These are phyloP conservation scores for Pugionium cornutum DNA, from an alignment of 345 rosid species.

Conservation along the genomic window DNA sequence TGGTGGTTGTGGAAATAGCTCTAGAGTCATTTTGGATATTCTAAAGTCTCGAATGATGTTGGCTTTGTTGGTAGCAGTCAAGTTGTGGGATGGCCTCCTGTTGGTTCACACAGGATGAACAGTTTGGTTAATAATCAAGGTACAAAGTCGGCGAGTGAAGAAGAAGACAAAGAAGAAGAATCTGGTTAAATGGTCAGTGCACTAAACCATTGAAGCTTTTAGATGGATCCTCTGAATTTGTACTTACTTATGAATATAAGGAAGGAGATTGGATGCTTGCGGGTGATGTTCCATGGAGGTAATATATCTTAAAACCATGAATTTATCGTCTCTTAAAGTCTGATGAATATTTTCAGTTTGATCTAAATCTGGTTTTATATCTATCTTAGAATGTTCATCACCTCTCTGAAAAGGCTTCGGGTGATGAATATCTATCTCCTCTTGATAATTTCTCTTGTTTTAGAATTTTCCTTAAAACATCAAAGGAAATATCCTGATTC, in stretches of 20 bases:
- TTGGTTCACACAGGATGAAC: slow-evolving; percentile 78
- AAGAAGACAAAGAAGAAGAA: slow-evolving; percentile 46
- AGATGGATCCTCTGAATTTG: slow-evolving; percentile 80
- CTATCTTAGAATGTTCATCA: slow-evolving; percentile 68
- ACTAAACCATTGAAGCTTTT: slow-evolving; percentile 59
- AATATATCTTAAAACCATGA: slow-evolving; percentile 24
- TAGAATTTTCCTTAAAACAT: no score
- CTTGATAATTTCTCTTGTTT: not conserved
- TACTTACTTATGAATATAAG: slow-evolving; percentile 87
- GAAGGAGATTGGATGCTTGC: slow-evolving; percentile 99
- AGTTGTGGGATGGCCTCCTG: slow-evolving; percentile 95
- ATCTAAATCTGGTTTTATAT: slow-evolving; percentile 7
- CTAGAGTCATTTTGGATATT: not conserved
- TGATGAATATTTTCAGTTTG: slow-evolving; percentile 1
- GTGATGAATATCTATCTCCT: slow-evolving; percentile 62
- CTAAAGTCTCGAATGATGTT: slow-evolving; percentile 4
- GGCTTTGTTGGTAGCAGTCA: slow-evolving; percentile 55
- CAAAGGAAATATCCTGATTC: not conserved
- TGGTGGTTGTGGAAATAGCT: slow-evolving; percentile 10
- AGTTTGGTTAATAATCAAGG: slow-evolving; percentile 68
- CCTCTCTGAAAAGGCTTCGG: slow-evolving; percentile 80
- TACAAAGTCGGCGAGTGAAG: slow-evolving; percentile 50
- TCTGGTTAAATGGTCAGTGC: slow-evolving; percentile 38
- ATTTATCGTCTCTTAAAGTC: not conserved
- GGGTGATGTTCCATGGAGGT: slow-evolving; percentile 99